Conservation (phyloP, 176 grass and related monocot species). For the Rhipidocladum racemiflorum region DNA sequence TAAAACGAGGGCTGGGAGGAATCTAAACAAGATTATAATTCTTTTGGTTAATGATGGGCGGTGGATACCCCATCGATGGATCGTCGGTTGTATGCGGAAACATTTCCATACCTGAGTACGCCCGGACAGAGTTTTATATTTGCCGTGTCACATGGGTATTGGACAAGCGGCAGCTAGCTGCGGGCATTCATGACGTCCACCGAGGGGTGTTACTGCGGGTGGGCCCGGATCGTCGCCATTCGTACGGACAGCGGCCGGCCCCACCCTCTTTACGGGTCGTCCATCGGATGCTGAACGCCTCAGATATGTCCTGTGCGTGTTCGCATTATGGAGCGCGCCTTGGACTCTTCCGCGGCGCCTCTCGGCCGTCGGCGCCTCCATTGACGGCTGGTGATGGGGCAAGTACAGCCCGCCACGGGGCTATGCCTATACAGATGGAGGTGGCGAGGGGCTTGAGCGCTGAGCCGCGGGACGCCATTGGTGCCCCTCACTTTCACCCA, state of each 20-base stretch:
- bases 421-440: conserved; percentile 26
- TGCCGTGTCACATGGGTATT: conserved; percentile 12
- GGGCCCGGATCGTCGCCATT: conserved; percentile 35
- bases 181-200: not conserved
- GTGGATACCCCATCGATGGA: not conserved
- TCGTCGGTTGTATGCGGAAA: conserved; percentile 1
- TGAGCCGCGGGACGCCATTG: not conserved
- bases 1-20: not conserved
- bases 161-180: not conserved
- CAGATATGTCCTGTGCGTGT: conserved; percentile 26
- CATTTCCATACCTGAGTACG: conserved; percentile 5
- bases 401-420: not conserved
- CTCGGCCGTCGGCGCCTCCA: not conserved
- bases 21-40: not conserved
- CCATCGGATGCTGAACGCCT: conserved; percentile 38
- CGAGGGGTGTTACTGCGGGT: not conserved
- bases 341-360: not conserved
- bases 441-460: not conserved
- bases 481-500: conserved; percentile 21
- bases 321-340: not conserved
- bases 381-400: not conserved
- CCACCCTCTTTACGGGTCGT: conserved; percentile 14
- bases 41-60: not conserved
- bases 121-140: conserved; percentile 13
- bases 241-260: conserved; percentile 28